phyloP scores from a whole-genome alignment of 495 filamentous ascomycete genomes.

The Xylaria telfairii region DNA sequence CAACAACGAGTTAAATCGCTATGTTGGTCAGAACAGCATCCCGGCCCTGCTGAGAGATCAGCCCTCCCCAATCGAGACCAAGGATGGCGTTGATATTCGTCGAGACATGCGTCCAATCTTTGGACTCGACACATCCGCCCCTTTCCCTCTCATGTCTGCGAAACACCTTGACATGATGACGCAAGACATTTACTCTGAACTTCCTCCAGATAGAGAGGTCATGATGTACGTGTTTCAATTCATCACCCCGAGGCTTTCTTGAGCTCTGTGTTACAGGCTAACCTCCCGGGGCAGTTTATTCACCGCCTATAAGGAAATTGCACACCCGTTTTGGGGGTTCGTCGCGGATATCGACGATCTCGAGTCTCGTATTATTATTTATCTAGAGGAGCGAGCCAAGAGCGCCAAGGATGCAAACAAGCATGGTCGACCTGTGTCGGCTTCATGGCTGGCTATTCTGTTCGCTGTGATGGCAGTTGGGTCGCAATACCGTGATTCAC shows the following conservation, averaged over 20 bases:
- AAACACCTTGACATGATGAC: conserved; percentile 73
- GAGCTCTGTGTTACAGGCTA: neutral
- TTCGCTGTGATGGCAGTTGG: conserved; percentile 83
- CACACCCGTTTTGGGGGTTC: conserved; percentile 80
- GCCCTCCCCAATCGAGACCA: conserved; percentile 51
- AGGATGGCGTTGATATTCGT: conserved; percentile 56
- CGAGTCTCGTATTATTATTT: conserved; percentile 67
- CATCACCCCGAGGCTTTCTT: neutral
- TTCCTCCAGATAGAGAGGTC: conserved; percentile 67
- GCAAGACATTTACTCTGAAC: conserved; percentile 70
- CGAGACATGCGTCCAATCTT: conserved; percentile 78
- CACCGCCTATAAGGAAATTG: conserved; percentile 74
- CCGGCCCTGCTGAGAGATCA: conserved; percentile 71
- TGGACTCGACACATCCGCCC: conserved; percentile 82
- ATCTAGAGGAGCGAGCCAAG: conserved; percentile 69
- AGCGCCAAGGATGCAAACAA: conserved; percentile 56
- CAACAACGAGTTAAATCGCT: conserved; percentile 64
- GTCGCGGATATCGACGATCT: conserved; percentile 72
- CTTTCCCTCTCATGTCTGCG: conserved; percentile 82
- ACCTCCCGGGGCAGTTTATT: conserved; percentile 60
- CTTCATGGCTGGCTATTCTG: conserved; percentile 72
- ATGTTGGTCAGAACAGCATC: conserved; percentile 69
- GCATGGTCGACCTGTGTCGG: conserved; percentile 62
- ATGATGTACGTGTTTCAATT: conserved; percentile 54
- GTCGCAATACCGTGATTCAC: conserved; percentile 77